Percentiles rank a stretch among this genome's conserved stretches.
Conservation (phyloP, 768 basidiomycete genomes). For the Boletus edulis region DNA sequence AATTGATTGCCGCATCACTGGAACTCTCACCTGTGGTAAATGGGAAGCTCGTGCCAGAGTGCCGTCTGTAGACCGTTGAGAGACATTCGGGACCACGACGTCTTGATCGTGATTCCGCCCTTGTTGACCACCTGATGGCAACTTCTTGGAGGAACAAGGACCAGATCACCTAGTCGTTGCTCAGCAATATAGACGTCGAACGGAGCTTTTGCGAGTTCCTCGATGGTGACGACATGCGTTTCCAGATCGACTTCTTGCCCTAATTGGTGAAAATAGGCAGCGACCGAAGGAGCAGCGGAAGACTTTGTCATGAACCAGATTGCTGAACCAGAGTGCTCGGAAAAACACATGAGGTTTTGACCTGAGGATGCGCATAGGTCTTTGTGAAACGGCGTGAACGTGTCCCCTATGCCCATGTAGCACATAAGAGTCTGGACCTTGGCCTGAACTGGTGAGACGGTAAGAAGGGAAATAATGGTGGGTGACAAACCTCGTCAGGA, state of each 20-base stretch:
- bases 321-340: constrained; percentile 67
- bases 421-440: constrained; percentile 81
- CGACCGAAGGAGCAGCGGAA: constrained; percentile 50
- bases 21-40: constrained; percentile 66
- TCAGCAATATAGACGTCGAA: constrained; percentile 70
- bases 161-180: constrained; percentile 74
- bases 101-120: constrained; percentile 80
- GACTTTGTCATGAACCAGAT: constrained; percentile 87
- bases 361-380: constrained; percentile 83
- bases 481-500: constrained; percentile 45
- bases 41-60: constrained; percentile 69
- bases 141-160: constrained; percentile 76
- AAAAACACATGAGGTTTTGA: constrained; percentile 85
- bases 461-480: not conserved
- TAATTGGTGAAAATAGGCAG: constrained; percentile 52
- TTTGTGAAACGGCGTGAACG: constrained; percentile 83
- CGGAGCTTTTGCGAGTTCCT: constrained; percentile 62
- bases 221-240: constrained; percentile 57
- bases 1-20: not conserved
- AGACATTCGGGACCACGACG: constrained; percentile 87
- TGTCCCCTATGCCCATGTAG: constrained; percentile 79
- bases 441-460: constrained; percentile 37
- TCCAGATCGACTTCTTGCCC: constrained; percentile 66
- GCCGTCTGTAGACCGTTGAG: constrained; percentile 56
- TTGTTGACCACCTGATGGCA: constrained; percentile 83